A percentile compares a stretch with the other conserved stretches of the same genome.
These are phyloP conservation scores for Dendrocalamus sinicus DNA, from an alignment of 176 grass and related monocot genomes.

Conservation along the genomic window DNA sequence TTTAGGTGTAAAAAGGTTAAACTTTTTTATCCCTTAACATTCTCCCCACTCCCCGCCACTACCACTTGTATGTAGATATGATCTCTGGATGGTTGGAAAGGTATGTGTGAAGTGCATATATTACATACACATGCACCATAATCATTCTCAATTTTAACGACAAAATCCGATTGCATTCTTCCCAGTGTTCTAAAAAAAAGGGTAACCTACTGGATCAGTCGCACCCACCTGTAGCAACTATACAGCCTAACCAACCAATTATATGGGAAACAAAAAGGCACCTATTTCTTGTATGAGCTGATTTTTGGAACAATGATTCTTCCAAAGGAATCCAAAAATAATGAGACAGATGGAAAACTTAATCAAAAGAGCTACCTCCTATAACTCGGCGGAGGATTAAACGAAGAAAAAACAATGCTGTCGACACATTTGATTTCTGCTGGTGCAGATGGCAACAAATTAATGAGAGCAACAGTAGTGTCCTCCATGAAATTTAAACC, in stretches of 20 bases:
- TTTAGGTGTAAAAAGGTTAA: neutral
- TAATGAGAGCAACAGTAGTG: conserved; percentile 53
- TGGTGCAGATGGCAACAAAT: conserved; percentile 62
- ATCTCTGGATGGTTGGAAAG: neutral
- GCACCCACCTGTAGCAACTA: neutral
- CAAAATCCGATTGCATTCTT: neutral
- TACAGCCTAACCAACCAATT: neutral
- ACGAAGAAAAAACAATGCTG: conserved; percentile 86
- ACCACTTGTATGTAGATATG: neutral
- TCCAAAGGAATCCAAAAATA: neutral
- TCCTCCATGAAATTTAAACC: conserved; percentile 92
- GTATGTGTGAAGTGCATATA: neutral
- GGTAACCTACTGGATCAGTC: conserved; percentile 11
- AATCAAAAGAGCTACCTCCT: conserved; percentile 64
- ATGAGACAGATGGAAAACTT: neutral
- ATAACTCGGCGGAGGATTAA: conserved; percentile 95
- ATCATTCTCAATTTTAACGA: neutral
- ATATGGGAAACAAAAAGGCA: neutral
- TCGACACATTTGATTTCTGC: conserved; percentile 83
- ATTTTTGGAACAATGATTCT: conserved; percentile 7
- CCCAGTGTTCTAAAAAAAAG: neutral
- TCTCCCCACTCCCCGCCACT: neutral
- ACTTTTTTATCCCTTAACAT: neutral
- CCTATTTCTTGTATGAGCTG: neutral
- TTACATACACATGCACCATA: neutral